These are phyloP conservation scores for Diophrys appendiculata DNA, from an alignment of 73 alveolate species.

Conservation along the genomic window DNA sequence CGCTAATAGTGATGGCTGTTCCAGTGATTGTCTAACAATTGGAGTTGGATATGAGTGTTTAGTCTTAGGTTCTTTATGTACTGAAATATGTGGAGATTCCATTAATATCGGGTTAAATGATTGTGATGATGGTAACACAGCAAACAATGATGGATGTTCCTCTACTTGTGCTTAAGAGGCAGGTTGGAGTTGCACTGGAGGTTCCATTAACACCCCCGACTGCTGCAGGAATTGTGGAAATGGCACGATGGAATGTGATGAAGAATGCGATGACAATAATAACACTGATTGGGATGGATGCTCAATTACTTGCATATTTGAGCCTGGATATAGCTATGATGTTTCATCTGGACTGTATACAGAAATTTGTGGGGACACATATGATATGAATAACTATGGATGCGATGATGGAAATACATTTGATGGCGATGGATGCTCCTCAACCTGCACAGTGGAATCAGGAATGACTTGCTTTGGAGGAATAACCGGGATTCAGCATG, in stretches of 20 bases:
- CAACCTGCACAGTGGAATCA: background rate
- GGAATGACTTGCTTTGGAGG: background rate
- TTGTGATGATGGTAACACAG: slow-evolving; percentile 6
- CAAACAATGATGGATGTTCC: slow-evolving; percentile 13
- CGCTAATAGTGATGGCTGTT: slow-evolving; percentile 39
- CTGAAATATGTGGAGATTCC: no score
- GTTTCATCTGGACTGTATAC: background rate
- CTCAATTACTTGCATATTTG: slow-evolving; percentile 44
- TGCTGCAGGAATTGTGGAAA: no score
- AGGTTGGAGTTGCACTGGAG: slow-evolving; percentile 1
- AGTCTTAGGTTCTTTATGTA: slow-evolving; percentile 19
- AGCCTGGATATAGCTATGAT: slow-evolving; percentile 57
- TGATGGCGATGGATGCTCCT: background rate
- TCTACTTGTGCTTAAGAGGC: background rate
- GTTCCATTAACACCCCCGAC: background rate
- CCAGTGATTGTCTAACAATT: background rate
- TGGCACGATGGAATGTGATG: slow-evolving; percentile 6
- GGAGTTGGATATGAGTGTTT: background rate
- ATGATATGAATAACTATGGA: background rate
- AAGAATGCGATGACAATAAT: slow-evolving; percentile 63
- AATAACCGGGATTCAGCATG: background rate
- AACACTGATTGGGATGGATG: slow-evolving; percentile 53
- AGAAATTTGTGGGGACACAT: background rate
- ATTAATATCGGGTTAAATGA: no score
- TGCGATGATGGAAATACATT: background rate